Evolutionary conservation across 83 land plant genomes (phyloP).

Genomic region (Picea abies): DNA sequence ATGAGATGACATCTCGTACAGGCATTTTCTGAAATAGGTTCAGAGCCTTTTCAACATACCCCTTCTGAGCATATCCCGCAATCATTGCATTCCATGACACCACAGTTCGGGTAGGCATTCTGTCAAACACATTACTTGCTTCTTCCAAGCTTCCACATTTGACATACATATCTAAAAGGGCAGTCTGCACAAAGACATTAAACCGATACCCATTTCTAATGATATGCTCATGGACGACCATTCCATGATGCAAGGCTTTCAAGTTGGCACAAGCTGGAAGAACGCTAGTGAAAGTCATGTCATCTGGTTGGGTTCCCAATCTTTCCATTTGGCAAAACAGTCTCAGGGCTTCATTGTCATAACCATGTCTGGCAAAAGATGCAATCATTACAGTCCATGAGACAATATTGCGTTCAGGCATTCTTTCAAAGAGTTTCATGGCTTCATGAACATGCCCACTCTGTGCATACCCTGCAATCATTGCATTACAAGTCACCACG

Average conservation of each 20-base stretch:
- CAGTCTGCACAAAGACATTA: neutral
- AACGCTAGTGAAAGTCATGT: constrained; percentile 30
- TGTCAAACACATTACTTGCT: constrained; percentile 45
- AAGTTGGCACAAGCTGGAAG: constrained; percentile 11
- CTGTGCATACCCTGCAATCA: neutral
- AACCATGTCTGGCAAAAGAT: too few species aligned
- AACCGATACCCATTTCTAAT: neutral
- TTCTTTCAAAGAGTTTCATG: constrained; percentile 33
- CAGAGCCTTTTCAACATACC: constrained; percentile 31
- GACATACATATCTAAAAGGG: constrained; percentile 36
- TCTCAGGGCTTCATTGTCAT: constrained; percentile 23
- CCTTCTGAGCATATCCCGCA: constrained; percentile 48
- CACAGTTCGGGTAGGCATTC: constrained; percentile 51
- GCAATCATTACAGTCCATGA: too few species aligned
- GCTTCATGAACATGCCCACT: constrained; percentile 9
- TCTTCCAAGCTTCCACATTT: constrained; percentile 40
- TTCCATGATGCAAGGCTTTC: constrained; percentile 8
- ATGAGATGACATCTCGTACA: too few species aligned
- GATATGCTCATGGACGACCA: neutral
- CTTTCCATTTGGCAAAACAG: constrained; percentile 46
- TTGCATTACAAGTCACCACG: constrained; percentile 9
- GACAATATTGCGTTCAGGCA: constrained; percentile 3
- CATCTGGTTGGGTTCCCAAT: constrained; percentile 41
- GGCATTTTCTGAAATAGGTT: constrained; percentile 46
- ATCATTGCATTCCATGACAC: constrained; percentile 65